Percentiles rank a stretch among this genome's conserved stretches.
These are phyloP conservation scores for Prunus armeniaca DNA, from an alignment of 306 rosid species.

Conservation along the genomic window DNA sequence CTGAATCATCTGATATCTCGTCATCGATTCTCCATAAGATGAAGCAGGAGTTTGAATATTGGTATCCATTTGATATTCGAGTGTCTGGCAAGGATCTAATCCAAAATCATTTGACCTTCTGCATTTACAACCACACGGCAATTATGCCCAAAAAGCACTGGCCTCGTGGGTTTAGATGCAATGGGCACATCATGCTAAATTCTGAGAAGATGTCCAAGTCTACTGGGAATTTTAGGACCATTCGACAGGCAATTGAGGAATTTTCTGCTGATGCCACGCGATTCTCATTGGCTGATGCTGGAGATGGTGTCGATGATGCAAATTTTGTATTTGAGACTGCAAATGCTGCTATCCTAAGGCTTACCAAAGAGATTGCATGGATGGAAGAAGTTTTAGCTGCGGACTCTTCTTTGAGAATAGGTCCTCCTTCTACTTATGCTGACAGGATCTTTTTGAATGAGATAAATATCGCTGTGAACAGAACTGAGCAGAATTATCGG, in stretches of 20 bases:
- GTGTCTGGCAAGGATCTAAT: slow-evolving; percentile 96
- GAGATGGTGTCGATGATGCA: slow-evolving; percentile 93
- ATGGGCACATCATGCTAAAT: slow-evolving; percentile 89
- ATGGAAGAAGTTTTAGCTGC: slow-evolving; percentile 72
- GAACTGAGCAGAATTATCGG: slow-evolving; percentile 71
- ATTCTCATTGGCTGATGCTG: slow-evolving; percentile 94
- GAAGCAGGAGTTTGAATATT: slow-evolving; percentile 92
- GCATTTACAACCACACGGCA: slow-evolving; percentile 84
- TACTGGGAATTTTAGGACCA: slow-evolving; percentile 85
- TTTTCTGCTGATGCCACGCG: slow-evolving; percentile 91
- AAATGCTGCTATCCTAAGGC: slow-evolving; percentile 80
- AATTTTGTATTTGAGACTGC: slow-evolving; percentile 91
- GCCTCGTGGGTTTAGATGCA: slow-evolving; percentile 93
- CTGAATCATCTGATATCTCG: slow-evolving; percentile 61
- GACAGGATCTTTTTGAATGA: slow-evolving; percentile 81
- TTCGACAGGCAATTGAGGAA: slow-evolving; percentile 83
- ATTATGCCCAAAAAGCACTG: slow-evolving; percentile 64
- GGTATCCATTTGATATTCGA: slow-evolving; percentile 95
- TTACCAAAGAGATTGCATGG: slow-evolving; percentile 84
- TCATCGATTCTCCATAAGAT: slow-evolving; percentile 52
- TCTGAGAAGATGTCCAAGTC: slow-evolving; percentile 95
- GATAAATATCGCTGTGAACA: slow-evolving; percentile 70
- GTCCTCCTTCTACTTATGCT: slow-evolving; percentile 77
- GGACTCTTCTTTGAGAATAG: slow-evolving; percentile 65
- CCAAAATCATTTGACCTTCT: slow-evolving; percentile 86